These are phyloP conservation scores for Rhodosorus marinus DNA, from an alignment of 23 red algal species.

Conservation along the genomic window DNA sequence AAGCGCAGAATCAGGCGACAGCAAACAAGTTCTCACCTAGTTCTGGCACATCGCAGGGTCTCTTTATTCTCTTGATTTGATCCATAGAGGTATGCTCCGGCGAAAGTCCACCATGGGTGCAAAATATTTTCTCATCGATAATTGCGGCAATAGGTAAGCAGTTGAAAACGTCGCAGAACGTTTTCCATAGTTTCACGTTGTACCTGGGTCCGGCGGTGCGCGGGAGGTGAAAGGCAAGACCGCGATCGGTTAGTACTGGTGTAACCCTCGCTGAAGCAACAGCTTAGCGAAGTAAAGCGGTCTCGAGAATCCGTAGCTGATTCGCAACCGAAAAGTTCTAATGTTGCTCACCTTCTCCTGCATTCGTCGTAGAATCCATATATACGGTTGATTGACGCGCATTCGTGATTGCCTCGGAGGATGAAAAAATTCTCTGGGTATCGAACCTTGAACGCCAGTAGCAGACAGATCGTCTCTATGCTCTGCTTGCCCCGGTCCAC, in stretches of 20 bases:
- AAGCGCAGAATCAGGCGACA: no score
- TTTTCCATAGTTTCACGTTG: slow-evolving; percentile 99
- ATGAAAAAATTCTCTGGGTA: slow-evolving; percentile 99
- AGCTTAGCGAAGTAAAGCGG: no score
- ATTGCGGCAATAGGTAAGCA: slow-evolving; percentile 94
- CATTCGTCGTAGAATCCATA: slow-evolving; percentile 98
- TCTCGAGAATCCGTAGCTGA: background rate
- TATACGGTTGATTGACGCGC: slow-evolving; percentile 94
- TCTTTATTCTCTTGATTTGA: slow-evolving; percentile 82
- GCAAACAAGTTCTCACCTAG: no score
- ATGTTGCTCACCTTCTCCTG: slow-evolving; percentile 1
- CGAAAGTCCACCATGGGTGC: slow-evolving; percentile 91
- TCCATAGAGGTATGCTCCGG: slow-evolving; percentile 97
- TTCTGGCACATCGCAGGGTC: slow-evolving; percentile 94
- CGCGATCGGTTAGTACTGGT: no score
- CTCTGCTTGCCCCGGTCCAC: slow-evolving; percentile 94
- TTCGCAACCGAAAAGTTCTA: background rate
- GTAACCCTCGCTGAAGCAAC: no score
- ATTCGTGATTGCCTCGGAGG: slow-evolving; percentile 97
- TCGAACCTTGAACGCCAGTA: slow-evolving; percentile 95
- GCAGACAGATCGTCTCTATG: slow-evolving; percentile 94
- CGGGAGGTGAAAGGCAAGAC: no score
- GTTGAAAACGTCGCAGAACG: slow-evolving; percentile 99
- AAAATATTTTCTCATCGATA: slow-evolving; percentile 99
- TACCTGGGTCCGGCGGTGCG: slow-evolving; percentile 74